These are phyloP conservation scores for Choiromyces venosus DNA, from an alignment of 495 filamentous ascomycete species.

Conservation along the genomic window DNA sequence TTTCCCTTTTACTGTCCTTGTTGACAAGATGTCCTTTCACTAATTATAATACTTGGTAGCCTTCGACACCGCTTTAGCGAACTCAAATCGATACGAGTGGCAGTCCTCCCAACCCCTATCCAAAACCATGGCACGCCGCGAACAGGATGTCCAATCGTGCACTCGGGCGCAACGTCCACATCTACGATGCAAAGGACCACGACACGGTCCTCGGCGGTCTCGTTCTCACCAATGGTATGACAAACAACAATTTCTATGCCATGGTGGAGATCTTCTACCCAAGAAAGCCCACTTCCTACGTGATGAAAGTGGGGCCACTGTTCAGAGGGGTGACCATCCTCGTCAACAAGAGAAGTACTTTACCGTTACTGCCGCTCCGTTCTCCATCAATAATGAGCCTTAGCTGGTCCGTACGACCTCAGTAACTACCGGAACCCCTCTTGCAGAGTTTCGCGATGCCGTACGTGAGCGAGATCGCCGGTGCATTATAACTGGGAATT, in stretches of 20 bases:
- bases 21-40: too few relatives aligned
- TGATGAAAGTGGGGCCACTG: constrained; percentile 35
- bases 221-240: constrained; percentile 42
- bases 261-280: constrained; percentile 43
- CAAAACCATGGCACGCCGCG: too few relatives aligned
- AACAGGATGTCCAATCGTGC: constrained; percentile 32
- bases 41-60: too few relatives aligned
- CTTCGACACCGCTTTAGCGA: too few relatives aligned
- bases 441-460: constrained; percentile 40
- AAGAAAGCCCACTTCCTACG: constrained; percentile 27
- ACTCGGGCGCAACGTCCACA: constrained; percentile 41
- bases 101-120: too few relatives aligned
- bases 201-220: constrained; percentile 41
- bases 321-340: constrained; percentile 29
- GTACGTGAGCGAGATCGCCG: constrained; percentile 37
- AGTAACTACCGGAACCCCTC: constrained; percentile 26
- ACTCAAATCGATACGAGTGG: too few relatives aligned
- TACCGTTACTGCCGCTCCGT: constrained; percentile 17
- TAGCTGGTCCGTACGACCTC: constrained; percentile 39
- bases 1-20: too few relatives aligned
- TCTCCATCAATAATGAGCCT: constrained; percentile 40
- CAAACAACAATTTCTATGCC: constrained; percentile 42
- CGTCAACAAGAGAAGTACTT: constrained; percentile 35
- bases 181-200: constrained; percentile 41
- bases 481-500: constrained; percentile 44